Percentiles rank a stretch among this genome's conserved stretches.
Evolutionary conservation across 805 yeast genomes (phyloP).

Genomic region (Candida pseudoglaebosa): DNA sequence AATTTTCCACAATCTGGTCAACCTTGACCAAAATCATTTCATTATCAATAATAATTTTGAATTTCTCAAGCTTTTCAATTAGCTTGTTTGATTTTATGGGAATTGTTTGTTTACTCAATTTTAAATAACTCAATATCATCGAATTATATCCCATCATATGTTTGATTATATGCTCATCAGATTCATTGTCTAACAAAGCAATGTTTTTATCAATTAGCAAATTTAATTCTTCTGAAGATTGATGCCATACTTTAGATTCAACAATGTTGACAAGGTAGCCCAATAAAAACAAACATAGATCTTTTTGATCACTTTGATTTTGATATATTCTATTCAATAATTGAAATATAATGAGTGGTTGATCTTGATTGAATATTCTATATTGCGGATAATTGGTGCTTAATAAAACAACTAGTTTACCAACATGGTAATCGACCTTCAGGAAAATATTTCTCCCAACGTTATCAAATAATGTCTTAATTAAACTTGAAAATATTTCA

Average conservation of each 20-base stretch:
- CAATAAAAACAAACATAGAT: constrained; percentile 10
- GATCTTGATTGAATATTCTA: neutral
- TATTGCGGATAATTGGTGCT: constrained; percentile 2
- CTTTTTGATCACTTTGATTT: neutral
- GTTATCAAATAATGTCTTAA: neutral
- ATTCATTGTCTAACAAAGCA: neutral
- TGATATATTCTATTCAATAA: neutral
- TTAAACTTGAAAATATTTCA: neutral
- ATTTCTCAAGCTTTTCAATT: constrained; percentile 5
- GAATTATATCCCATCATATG: constrained; percentile 17
- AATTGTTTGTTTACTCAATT: constrained; percentile 4
- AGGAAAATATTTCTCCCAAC: neutral
- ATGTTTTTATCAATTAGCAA: constrained; percentile 2
- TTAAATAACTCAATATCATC: constrained; percentile 11
- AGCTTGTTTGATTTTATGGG: constrained; percentile 1
- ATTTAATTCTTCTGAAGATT: neutral
- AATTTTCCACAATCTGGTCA: constrained; percentile 2
- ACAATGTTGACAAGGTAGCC: constrained; percentile 13
- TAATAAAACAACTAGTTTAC: constrained; percentile 3
- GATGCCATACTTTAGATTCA: constrained; percentile 4
- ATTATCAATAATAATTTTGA: constrained; percentile 4
- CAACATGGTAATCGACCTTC: constrained; percentile 1
- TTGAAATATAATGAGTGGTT: neutral
- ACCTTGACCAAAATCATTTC: constrained; percentile 5
- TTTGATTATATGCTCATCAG: constrained; percentile 6